These are phyloP conservation scores for Yamadazyma membranifaciens DNA, from an alignment of 1,139 yeast species.

Conservation along the genomic window DNA sequence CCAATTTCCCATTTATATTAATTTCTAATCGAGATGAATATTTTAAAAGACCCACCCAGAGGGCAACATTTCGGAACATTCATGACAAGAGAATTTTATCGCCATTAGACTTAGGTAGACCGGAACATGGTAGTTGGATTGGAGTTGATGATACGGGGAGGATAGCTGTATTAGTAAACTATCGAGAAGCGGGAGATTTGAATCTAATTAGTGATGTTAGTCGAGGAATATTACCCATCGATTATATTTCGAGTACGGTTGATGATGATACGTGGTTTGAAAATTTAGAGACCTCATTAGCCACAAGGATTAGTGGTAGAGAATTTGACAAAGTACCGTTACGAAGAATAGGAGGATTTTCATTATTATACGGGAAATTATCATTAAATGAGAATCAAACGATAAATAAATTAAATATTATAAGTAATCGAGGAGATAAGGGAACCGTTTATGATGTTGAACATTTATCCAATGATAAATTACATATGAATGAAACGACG, in stretches of 20 bases:
- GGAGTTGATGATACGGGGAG: conserved; percentile 66
- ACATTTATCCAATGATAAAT: conserved; percentile 7
- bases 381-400: conserved; percentile 22
- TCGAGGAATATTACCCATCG: conserved; percentile 69
- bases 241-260: conserved; percentile 44
- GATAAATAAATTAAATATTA: conserved; percentile 41
- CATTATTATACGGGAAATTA: conserved; percentile 68
- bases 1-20: conserved; percentile 66
- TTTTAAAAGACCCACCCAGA: conserved; percentile 67
- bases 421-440: conserved; percentile 51
- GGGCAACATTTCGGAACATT: conserved; percentile 50
- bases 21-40: conserved; percentile 87
- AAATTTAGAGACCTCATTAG: conserved; percentile 27
- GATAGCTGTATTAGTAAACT: conserved; percentile 75
- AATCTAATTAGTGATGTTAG: conserved; percentile 48
- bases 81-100: conserved; percentile 46
- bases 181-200: conserved; percentile 41
- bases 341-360: conserved; percentile 74
- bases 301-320: conserved; percentile 15
- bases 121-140: conserved; percentile 90
- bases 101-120: conserved; percentile 74
- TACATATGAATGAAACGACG: conserved; percentile 8
- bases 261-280: conserved; percentile 49
- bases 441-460: conserved; percentile 29
- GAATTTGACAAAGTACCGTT: conserved; percentile 26